Base-by-base conservation (phyloP, 306 rosid genomes). In the Vigna reflexopilosa region DNA sequence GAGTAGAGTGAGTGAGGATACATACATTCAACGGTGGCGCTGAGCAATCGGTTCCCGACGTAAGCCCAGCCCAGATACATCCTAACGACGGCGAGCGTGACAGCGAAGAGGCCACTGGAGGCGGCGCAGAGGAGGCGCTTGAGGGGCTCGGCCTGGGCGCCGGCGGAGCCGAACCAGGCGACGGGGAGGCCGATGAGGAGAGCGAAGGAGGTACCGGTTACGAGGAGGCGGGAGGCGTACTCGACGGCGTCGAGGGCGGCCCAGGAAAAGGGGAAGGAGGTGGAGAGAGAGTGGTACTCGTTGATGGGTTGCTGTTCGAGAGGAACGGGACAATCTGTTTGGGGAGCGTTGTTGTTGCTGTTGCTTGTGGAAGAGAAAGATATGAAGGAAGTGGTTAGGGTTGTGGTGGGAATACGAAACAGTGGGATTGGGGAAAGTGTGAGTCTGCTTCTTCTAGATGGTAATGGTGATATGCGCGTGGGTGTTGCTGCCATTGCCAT, bases 11-110 rank as follows among this genome's bases (percentile, higher is more conserved):
- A 36, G 13, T 1, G 40, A 59, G 9, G 24, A 34, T n/a, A 66
- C 4, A 44, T 47, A 68, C 98, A 94, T 86, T 94, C 98, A 36
- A 92, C 93, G 48, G 97, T 94, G 88, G 98, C 97, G 77, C 98
- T 92, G 64, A 94, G 98, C 82, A 94, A 75, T 24, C 98, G 92
- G 36, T 94, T 94, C 9, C 98, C 98, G 3, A 94, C 95, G 72
- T 92, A 94, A 67, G 97, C 97, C 97, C 98, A 94, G 63, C 98
- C 98, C 16, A 94, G 80, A 77, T 94, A 94, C 98, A 94, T 94
- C 73, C 97, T 90, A 3, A 94, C 80, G 42, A 94, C 97, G 12
- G 95, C 95, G 10, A 94, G 72, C 1, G 93, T 92, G 13, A 89
- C 97, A 22, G 81, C 87, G 17, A 89, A 57, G 9, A 94, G 30